A percentile compares a stretch with the other conserved stretches of the same genome.
phyloP scores from a whole-genome alignment of 768 basidiomycete species.

The Russula dissimulans region DNA sequence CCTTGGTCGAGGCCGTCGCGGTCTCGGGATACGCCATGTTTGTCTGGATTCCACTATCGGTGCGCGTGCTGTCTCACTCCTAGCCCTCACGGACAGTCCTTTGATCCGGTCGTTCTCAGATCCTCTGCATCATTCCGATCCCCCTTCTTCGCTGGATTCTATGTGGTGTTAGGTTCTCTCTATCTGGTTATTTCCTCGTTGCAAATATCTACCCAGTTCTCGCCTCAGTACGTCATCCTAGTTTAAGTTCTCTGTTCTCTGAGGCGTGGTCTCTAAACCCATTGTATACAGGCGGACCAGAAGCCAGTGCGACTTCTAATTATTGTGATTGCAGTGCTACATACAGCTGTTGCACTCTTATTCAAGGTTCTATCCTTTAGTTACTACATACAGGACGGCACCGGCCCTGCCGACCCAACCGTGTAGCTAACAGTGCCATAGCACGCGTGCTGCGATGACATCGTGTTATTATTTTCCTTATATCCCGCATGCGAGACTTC shows the following conservation, averaged over 20 bases:
- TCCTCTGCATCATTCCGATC: slow-evolving; percentile 81
- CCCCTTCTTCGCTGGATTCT: slow-evolving; percentile 77
- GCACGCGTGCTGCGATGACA: background rate
- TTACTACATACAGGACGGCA: slow-evolving; percentile 39
- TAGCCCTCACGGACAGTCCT: background rate
- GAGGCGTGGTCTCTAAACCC: background rate
- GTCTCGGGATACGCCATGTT: slow-evolving; percentile 79
- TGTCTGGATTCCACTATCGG: slow-evolving; percentile 83
- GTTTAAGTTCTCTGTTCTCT: background rate
- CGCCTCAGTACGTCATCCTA: slow-evolving; percentile 49
- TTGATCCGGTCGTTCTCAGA: slow-evolving; percentile 29
- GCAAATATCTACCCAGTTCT: slow-evolving; percentile 87
- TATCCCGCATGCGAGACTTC: background rate
- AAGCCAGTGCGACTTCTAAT: slow-evolving; percentile 81
- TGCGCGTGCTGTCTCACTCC: slow-evolving; percentile 29
- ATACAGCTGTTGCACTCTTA: slow-evolving; percentile 70
- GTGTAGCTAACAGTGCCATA: slow-evolving; percentile 10
- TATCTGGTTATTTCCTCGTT: slow-evolving; percentile 84
- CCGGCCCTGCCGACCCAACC: slow-evolving; percentile 33
- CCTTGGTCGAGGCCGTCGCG: slow-evolving; percentile 71
- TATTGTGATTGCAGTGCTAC: slow-evolving; percentile 62
- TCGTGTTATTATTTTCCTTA: background rate
- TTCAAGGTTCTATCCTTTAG: slow-evolving; percentile 77
- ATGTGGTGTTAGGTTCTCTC: slow-evolving; percentile 56
- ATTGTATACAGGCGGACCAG: slow-evolving; percentile 57